Base-by-base conservation (phyloP, 1,284 basidiomycete species). In the Boletus semigastroideus region DNA sequence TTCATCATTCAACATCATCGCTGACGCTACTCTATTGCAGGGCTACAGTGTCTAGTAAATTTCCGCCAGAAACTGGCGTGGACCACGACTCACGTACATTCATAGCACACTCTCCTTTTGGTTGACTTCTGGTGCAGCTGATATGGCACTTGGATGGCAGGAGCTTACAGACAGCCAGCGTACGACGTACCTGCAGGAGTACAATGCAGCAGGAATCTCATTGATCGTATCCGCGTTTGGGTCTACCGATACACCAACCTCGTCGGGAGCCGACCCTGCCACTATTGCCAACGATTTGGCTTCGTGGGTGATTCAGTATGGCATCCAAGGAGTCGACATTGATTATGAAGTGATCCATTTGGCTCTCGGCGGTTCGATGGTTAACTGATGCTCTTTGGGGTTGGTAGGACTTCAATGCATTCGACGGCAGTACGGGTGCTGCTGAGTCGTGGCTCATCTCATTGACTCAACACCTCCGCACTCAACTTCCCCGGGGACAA, bases 291-390 rank as follows among this genome's bases (percentile, higher is more conserved):
- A 79, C 52, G 71, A 68, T 5, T 66, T 80, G 60, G 76, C 78
- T 7, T 65, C 70, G 0, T 81, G 73, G 73, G 75, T 79, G 36
- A 73, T 72, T 54, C 46, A 77, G 48, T 78, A 75, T 61, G 70
- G 72, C 33, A 61, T 84, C 19, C 80, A 82, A 50, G 82, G 82
- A 33, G 69, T 82, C 31, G 82, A 83, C 46, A 68, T 84, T 41
- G 81, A 83, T 61, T 80, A 79, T 51, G 79, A 80, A 59, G 78
- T 72, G 41, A 30, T 38, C 16, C 19, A 1, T 17, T 19, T 39
- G 1, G 12, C 17, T 56, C 3, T 31, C 11, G 14, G 16, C 10
- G 6, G n/a, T 19, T 4, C 10, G 28, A 31, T 1, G 28, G 8
- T 20, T 2, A 31, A 27, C 44, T 34, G 9, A 52, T 2, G 10